These are phyloP conservation scores for Giardia duodenalis DNA, from an alignment of 208 protist species.

Conservation along the genomic window DNA sequence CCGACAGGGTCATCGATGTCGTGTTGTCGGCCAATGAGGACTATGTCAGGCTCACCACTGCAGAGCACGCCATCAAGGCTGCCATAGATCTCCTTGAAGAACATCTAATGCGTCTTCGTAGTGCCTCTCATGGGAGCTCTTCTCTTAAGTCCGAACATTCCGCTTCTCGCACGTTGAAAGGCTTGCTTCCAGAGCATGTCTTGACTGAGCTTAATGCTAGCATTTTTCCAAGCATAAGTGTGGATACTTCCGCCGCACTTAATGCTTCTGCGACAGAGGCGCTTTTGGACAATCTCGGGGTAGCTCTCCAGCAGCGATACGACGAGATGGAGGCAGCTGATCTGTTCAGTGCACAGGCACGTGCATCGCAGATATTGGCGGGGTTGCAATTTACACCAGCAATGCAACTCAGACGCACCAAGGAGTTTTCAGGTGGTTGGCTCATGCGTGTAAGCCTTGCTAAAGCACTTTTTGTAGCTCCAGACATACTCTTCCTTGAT, in stretches of 20 bases:
- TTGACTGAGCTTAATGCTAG: background rate
- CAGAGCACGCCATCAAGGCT: background rate
- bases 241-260: background rate
- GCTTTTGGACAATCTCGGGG: too few relatives aligned
- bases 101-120: background rate
- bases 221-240: background rate
- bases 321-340: constrained; percentile 18
- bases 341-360: background rate
- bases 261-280: too few relatives aligned
- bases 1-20: constrained; percentile 34
- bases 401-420: constrained; percentile 15
- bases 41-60: constrained; percentile 6
- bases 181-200: too few relatives aligned
- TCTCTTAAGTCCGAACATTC: background rate
- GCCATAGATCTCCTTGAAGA: background rate
- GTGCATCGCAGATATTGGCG: constrained; percentile 30
- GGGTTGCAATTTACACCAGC: constrained; percentile 39
- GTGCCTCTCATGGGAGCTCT: background rate
- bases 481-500: constrained; percentile 78
- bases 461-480: constrained; percentile 70
- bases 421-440: constrained; percentile 54
- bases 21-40: constrained; percentile 21
- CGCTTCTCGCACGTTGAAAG: too few relatives aligned
- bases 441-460: constrained; percentile 71
- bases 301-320: background rate